A percentile compares a stretch with the other conserved stretches of the same genome.
Conservation (phyloP, 1,284 basidiomycete genomes). For the Apiotrichum siamense region DNA sequence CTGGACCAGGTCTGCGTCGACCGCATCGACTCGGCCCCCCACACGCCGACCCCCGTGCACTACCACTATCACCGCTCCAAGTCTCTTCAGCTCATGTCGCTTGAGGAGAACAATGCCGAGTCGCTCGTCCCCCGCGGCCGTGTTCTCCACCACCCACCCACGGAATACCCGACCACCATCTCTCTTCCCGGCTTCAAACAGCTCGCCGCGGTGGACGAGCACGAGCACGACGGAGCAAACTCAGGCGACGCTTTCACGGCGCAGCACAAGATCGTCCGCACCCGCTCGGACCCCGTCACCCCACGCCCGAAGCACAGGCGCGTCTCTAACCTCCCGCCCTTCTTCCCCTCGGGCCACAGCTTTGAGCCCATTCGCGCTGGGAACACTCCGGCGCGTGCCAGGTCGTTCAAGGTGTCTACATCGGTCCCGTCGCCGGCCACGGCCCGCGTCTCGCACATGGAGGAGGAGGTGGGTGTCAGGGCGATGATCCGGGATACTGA, state of each 20-base stretch:
- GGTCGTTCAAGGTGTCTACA: too few species aligned
- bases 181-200: background rate
- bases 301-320: background rate
- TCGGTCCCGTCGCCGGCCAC: background rate
- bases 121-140: background rate
- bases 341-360: conserved; percentile 16
- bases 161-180: background rate
- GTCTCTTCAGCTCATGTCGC: background rate
- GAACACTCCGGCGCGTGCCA: too few species aligned
- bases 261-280: too few species aligned
- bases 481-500: too few species aligned
- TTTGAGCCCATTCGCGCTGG: conserved; percentile 15
- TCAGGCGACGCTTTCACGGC: too few species aligned
- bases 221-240: background rate
- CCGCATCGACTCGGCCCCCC: background rate
- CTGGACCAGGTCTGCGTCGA: conserved; percentile 6
- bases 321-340: conserved; percentile 5
- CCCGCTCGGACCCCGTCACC: background rate
- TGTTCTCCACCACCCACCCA: background rate
- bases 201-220: background rate
- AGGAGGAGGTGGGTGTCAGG: too few species aligned
- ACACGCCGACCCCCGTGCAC: background rate
- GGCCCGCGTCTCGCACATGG: too few species aligned
- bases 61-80: background rate
- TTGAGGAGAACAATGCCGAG: background rate